phyloP scores from a whole-genome alignment of 306 rosid genomes.

The Cotoneaster glaucophyllus region DNA sequence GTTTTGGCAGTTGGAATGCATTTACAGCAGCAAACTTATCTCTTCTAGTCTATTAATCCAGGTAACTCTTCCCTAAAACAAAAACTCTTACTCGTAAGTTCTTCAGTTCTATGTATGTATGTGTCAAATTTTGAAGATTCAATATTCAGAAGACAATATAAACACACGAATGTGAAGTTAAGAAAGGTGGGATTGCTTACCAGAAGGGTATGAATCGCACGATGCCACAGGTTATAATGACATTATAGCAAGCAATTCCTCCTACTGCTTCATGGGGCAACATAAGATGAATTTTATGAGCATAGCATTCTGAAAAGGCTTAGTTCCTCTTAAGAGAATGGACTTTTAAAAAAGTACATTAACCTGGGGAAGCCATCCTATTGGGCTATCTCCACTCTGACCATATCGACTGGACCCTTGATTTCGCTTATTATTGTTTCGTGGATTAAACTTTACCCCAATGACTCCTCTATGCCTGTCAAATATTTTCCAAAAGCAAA shows the following conservation, averaged over 20 bases:
- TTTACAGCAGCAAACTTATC: neutral
- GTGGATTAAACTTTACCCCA: neutral
- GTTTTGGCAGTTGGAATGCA: too few species aligned
- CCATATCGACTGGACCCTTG: neutral
- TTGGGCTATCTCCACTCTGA: neutral
- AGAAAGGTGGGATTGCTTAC: neutral
- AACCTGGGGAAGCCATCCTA: neutral
- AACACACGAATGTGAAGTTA: neutral
- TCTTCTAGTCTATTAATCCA: neutral
- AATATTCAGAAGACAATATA: neutral
- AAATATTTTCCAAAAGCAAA: neutral
- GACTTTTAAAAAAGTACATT: neutral
- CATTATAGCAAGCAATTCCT: neutral
- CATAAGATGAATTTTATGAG: neutral
- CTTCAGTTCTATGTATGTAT: neutral
- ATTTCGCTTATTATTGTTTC: neutral
- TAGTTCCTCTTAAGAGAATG: neutral
- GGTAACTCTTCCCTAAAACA: neutral
- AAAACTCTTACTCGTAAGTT: neutral
- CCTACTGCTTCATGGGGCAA: neutral
- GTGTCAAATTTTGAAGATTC: neutral
- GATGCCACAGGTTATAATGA: neutral
- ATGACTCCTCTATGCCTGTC: neutral
- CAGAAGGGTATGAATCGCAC: neutral
- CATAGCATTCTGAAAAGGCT: neutral